These are phyloP conservation scores for Rhododendron molle DNA, from an alignment of 148 eudicot genomes.

Conservation along the genomic window DNA sequence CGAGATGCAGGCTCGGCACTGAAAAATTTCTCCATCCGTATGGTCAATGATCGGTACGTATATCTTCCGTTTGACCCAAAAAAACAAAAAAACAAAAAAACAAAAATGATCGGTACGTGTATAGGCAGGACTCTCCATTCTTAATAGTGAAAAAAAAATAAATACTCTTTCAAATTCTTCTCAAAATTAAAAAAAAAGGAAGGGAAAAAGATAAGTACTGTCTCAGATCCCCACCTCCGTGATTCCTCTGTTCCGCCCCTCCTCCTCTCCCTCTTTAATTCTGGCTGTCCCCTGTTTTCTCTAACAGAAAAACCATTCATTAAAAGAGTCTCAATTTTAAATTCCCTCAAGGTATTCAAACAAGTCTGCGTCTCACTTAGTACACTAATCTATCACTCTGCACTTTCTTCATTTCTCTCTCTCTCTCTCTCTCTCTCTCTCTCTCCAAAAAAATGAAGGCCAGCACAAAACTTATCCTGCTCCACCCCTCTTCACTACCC, in stretches of 20 bases:
- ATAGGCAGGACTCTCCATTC: no score
- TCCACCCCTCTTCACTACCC: conserved; percentile 59
- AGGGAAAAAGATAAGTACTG: background rate
- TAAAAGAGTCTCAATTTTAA: background rate
- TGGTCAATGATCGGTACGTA: no score
- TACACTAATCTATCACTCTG: background rate
- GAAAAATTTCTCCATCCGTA: no score
- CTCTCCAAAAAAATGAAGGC: conserved; percentile 52
- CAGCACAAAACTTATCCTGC: conserved; percentile 54
- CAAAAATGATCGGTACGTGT: no score
- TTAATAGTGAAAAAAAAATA: no score
- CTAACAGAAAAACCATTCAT: background rate
- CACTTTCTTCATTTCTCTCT: background rate
- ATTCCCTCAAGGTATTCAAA: background rate
- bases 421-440: conserved; percentile 1
- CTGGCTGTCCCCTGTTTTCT: background rate
- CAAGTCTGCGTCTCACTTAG: background rate
- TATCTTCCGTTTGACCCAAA: no score
- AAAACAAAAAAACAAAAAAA: no score
- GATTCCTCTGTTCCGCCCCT: background rate
- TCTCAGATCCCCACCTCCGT: background rate
- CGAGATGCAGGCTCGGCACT: no score
- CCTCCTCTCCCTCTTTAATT: background rate
- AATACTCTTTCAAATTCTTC: no score
- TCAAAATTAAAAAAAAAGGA: no score